Percentiles rank a stretch among this genome's conserved stretches.
Evolutionary conservation across 192 early-diverging fungal species (phyloP).

Genomic region (Linderina pennispora): DNA sequence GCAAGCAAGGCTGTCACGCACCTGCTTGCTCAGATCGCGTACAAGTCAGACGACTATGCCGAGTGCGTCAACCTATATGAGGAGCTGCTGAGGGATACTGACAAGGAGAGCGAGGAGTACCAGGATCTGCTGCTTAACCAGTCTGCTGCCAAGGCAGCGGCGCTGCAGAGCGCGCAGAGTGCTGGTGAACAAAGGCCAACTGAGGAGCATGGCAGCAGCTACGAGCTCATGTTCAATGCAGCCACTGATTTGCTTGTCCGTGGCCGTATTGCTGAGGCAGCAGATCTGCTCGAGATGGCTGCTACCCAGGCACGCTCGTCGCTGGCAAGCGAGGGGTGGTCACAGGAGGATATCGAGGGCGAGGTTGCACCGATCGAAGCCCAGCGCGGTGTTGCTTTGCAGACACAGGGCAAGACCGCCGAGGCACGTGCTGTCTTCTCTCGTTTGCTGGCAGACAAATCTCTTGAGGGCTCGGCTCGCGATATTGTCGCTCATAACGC

Average conservation of each 20-base stretch:
- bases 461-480: conserved; percentile 13
- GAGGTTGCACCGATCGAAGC: conserved; percentile 34
- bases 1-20: conserved; percentile 6
- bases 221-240: conserved; percentile 36
- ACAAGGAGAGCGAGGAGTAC: conserved; percentile 7
- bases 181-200: too few species aligned
- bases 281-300: conserved; percentile 12
- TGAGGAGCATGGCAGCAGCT: too few species aligned
- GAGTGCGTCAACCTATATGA: conserved; percentile 30
- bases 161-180: conserved; percentile 12
- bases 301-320: conserved; percentile 7
- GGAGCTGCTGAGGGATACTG: conserved; percentile 9
- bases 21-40: conserved; percentile 40
- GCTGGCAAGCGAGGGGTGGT: conserved; percentile 18
- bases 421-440: conserved; percentile 16
- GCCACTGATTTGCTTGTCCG: conserved; percentile 27
- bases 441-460: conserved; percentile 3
- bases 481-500: conserved; percentile 26
- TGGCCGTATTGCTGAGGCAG: conserved; percentile 16
- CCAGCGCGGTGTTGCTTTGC: conserved; percentile 29
- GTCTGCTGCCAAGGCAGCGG: conserved; percentile 33
- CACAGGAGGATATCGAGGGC: conserved; percentile 19
- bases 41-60: conserved; percentile 28
- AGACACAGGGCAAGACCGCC: conserved; percentile 5
- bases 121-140: conserved; percentile 30